A percentile compares a stretch with the other conserved stretches of the same genome.
Conservation (phyloP, 108 stramenopile genomes). For the Seminavis robusta region DNA sequence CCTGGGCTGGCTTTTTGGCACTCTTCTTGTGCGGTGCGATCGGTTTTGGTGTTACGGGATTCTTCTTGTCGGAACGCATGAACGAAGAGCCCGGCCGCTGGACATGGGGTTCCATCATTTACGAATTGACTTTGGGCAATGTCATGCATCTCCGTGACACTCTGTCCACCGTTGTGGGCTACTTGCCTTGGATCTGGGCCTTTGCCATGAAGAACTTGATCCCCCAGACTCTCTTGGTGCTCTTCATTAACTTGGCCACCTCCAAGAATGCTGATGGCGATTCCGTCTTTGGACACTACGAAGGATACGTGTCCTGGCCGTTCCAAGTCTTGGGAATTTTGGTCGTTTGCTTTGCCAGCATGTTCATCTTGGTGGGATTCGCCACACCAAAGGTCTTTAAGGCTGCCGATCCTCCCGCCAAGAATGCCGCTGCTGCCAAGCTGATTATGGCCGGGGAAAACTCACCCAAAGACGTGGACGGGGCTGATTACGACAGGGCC, state of each 20-base stretch:
- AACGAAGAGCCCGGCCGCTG: conserved; percentile 18
- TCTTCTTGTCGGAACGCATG: conserved; percentile 28
- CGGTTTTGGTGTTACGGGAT: conserved; percentile 24
- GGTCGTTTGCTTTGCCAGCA: conserved; percentile 32
- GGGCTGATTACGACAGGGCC: no score
- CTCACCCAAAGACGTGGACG: no score
- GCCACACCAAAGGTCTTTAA: conserved; percentile 26
- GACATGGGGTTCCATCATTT: conserved; percentile 31
- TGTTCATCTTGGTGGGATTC: conserved; percentile 32
- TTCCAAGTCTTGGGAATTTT: conserved; percentile 53
- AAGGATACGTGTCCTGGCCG: conserved; percentile 23
- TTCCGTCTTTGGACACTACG: conserved; percentile 33
- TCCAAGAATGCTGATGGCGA: conserved; percentile 19
- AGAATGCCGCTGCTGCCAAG: neutral
- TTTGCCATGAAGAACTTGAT: conserved; percentile 48
- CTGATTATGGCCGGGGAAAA: no score
- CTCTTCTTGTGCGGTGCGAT: conserved; percentile 25
- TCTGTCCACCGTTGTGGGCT: conserved; percentile 34
- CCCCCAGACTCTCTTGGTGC: conserved; percentile 43
- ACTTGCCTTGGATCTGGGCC: conserved; percentile 47
- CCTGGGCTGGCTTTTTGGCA: conserved; percentile 36
- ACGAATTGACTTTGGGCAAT: conserved; percentile 39
- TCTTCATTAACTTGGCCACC: conserved; percentile 40
- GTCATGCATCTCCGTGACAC: conserved; percentile 37
- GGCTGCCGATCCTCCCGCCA: conserved; percentile 7